Evolutionary conservation across 768 basidiomycete species (phyloP).

Genomic region (Lactarius quietus): DNA sequence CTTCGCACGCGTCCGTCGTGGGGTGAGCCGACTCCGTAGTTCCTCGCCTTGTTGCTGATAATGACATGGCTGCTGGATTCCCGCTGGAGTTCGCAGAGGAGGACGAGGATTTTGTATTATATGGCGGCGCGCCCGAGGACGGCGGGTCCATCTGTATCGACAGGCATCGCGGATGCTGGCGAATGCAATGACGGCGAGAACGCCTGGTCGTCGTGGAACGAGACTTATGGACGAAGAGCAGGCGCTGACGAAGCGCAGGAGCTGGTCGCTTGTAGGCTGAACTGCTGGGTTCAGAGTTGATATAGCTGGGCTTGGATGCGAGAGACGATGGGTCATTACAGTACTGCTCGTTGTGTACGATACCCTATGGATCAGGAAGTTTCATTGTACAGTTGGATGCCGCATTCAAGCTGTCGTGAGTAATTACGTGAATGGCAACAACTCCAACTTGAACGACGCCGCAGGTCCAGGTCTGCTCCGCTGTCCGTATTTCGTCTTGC

Average conservation of each 20-base stretch:
- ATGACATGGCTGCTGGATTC: constrained; percentile 35
- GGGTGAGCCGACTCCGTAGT: constrained; percentile 50
- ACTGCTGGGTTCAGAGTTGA: no score
- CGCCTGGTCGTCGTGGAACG: constrained; percentile 34
- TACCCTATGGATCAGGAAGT: no score
- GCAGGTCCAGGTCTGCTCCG: no score
- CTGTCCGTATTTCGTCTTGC: no score
- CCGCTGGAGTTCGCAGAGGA: constrained; percentile 63
- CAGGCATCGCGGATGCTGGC: constrained; percentile 32
- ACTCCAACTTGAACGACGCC: no score
- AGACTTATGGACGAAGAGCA: no score
- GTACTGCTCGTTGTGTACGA: no score
- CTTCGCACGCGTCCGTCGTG: constrained; percentile 54
- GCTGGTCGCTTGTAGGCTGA: constrained; percentile 11
- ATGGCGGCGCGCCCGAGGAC: constrained; percentile 26
- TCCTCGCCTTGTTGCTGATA: constrained; percentile 36
- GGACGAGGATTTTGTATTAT: constrained; percentile 55
- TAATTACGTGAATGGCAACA: no score
- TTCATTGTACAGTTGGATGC: no score
- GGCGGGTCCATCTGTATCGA: constrained; percentile 36
- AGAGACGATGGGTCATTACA: constrained; percentile 3
- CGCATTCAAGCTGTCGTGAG: no score
- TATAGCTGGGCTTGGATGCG: not conserved
- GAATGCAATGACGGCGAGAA: constrained; percentile 27
- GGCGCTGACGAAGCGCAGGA: constrained; percentile 33